Conservation (phyloP, 331 rosid species). For the Quercus lobata region DNA sequence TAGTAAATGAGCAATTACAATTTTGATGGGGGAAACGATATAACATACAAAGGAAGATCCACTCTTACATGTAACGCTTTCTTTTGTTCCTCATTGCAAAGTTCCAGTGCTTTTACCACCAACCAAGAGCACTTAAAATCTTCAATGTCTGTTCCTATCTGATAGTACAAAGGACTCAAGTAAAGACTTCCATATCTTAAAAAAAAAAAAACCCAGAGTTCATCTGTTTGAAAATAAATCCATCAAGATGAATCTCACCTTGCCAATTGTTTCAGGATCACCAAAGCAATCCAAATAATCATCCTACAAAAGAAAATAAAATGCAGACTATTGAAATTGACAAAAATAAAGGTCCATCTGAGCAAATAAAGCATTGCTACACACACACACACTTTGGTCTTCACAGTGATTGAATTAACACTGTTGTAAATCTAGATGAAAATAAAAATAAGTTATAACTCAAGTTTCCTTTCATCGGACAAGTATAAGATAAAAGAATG, state of each 20-base stretch:
- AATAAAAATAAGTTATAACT: neutral
- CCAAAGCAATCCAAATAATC: slow-evolving; percentile 68
- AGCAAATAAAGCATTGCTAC: neutral
- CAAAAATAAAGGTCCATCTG: neutral
- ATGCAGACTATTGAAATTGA: slow-evolving; percentile 3
- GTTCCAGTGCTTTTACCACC: slow-evolving; percentile 55
- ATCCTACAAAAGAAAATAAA: slow-evolving; percentile 30
- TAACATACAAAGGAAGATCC: neutral
- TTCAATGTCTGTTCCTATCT: slow-evolving; percentile 66
- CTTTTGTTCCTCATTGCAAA: slow-evolving; percentile 52
- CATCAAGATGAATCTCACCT: slow-evolving; percentile 31
- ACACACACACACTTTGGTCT: neutral
- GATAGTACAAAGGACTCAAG: slow-evolving; percentile 49
- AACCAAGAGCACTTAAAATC: slow-evolving; percentile 64
- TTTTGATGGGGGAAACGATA: neutral
- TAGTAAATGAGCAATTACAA: neutral
- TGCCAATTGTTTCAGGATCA: slow-evolving; percentile 54
- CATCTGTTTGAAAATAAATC: neutral
- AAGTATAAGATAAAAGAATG: neutral
- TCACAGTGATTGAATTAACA: neutral
- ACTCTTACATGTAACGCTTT: slow-evolving; percentile 37
- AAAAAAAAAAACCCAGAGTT: neutral
- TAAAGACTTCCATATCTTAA: neutral
- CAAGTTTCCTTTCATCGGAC: no score
- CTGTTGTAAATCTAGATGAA: neutral